phyloP scores from a whole-genome alignment of 352 stramenopile species.

The Chrysophaeum taylorii region DNA sequence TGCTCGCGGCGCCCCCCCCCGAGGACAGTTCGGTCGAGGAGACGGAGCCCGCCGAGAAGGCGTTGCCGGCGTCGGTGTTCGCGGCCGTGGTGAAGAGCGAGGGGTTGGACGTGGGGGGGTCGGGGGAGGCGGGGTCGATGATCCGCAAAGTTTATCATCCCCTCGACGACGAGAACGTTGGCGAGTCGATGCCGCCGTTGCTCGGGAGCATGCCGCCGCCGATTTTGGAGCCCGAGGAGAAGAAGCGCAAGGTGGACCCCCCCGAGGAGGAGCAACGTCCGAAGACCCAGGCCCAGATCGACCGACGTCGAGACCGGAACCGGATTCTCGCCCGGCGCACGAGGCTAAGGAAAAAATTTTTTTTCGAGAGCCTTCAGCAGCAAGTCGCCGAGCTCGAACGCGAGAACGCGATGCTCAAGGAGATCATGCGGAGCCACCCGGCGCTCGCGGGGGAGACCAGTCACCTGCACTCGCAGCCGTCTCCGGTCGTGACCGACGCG shows the following conservation, averaged over 20 bases:
- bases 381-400: constrained; percentile 53
- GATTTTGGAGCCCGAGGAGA: background rate
- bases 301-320: constrained; percentile 58
- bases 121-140: no score
- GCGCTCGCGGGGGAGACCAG: constrained; percentile 36
- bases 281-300: constrained; percentile 63
- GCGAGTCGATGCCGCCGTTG: no score
- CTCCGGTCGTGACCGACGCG: constrained; percentile 35
- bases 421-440: constrained; percentile 38
- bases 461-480: constrained; percentile 33
- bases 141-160: no score
- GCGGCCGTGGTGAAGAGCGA: no score
- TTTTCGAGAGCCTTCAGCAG: constrained; percentile 63
- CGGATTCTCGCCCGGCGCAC: constrained; percentile 58
- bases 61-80: no score
- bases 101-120: no score
- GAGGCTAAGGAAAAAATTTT: constrained; percentile 74
- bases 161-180: no score
- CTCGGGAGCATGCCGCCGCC: background rate
- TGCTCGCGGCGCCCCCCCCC: no score
- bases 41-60: no score
- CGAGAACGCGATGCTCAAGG: constrained; percentile 53
- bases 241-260: background rate
- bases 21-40: no score
- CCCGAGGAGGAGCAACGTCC: background rate